Conservation (phyloP, 805 yeast species). For the Schwanniomyces occidentalis region DNA sequence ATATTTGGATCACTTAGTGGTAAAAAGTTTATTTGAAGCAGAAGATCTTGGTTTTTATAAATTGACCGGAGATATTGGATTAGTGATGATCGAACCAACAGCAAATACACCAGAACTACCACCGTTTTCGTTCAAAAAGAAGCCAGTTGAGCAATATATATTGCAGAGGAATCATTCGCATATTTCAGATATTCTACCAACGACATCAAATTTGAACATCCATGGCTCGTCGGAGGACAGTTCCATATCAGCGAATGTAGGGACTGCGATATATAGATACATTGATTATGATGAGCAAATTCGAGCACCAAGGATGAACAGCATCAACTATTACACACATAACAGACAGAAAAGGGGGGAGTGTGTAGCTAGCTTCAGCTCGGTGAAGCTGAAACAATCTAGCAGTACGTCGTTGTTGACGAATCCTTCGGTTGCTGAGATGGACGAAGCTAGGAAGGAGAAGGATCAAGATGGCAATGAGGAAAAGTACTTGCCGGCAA, state of each 20-base stretch:
- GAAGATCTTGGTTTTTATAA: too few species aligned
- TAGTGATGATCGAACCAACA: conserved; percentile 5
- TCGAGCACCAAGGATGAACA: conserved; percentile 55
- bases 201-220: conserved; percentile 2
- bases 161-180: conserved; percentile 18
- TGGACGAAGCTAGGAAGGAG: conserved; percentile 1
- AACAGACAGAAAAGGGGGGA: conserved; percentile 1
- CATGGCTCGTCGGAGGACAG: not conserved
- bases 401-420: conserved; percentile 2
- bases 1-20: too few species aligned
- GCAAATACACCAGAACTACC: conserved; percentile 11
- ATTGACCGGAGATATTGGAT: too few species aligned
- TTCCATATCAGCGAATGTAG: not conserved
- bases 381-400: not conserved
- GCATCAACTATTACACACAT: conserved; percentile 26
- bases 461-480: conserved; percentile 4
- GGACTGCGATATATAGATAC: conserved; percentile 10
- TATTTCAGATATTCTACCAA: conserved; percentile 27
- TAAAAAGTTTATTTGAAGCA: too few species aligned
- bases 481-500: conserved; percentile 43
- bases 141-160: conserved; percentile 21
- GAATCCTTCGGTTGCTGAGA: not conserved
- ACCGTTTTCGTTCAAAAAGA: conserved; percentile 33
- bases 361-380: not conserved
- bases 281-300: conserved; percentile 54